Conservation (phyloP, 2,329 filamentous ascomycete species). For the Monilinia polystroma region DNA sequence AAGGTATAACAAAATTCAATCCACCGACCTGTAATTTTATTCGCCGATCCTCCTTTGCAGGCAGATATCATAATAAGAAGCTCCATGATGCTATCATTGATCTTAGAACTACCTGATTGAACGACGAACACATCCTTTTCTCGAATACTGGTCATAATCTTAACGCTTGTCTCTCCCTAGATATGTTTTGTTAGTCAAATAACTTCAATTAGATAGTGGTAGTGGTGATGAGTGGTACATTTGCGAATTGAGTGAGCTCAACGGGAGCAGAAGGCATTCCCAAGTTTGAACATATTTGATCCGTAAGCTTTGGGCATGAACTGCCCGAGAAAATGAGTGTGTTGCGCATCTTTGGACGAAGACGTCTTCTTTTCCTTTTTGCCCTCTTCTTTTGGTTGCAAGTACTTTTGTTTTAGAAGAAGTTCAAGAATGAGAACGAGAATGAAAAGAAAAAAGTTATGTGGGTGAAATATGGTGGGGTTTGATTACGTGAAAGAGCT, state of each 20-base stretch:
- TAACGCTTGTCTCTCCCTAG: slow-evolving; percentile 68
- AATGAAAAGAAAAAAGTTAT: slow-evolving; percentile 21
- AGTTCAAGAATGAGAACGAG: not conserved
- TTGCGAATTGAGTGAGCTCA: slow-evolving; percentile 69
- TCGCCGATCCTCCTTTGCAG: slow-evolving; percentile 95
- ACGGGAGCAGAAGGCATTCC: slow-evolving; percentile 63
- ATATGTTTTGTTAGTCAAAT: slow-evolving; percentile 42
- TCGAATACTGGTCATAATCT: slow-evolving; percentile 73
- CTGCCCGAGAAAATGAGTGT: slow-evolving; percentile 68
- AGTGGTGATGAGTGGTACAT: slow-evolving; percentile 48
- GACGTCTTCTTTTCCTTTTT: not conserved
- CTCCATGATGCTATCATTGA: slow-evolving; percentile 99
- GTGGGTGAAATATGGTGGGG: slow-evolving; percentile 6
- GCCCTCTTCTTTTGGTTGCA: too few species aligned
- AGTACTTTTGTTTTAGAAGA: too few species aligned
- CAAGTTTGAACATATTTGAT: slow-evolving; percentile 66
- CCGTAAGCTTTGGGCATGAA: slow-evolving; percentile 63
- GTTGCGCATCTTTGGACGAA: slow-evolving; percentile 52
- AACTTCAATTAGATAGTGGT: slow-evolving; percentile 31
- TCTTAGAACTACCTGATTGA: slow-evolving; percentile 91
- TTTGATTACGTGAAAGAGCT: not conserved
- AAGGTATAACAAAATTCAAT: not conserved
- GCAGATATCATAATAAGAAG: slow-evolving; percentile 98
- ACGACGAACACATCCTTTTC: slow-evolving; percentile 99
- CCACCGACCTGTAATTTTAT: slow-evolving; percentile 84